These are phyloP conservation scores for Diaporthe velutina DNA, from an alignment of 2,329 filamentous ascomycete genomes.

Conservation along the genomic window DNA sequence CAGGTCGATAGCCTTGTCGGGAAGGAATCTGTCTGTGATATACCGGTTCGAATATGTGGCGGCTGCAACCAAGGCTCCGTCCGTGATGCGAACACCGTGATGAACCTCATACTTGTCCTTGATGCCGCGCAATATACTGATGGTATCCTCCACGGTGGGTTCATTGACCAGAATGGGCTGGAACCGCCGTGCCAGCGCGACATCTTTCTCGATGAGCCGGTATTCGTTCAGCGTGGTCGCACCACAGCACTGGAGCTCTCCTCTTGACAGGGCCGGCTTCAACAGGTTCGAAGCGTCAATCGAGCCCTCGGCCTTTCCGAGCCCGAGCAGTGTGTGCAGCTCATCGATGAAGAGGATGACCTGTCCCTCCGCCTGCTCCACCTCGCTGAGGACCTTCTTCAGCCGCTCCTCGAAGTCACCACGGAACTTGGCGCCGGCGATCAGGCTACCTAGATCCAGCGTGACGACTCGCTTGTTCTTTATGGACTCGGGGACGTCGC, in stretches of 20 bases:
- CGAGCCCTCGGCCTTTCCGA: constrained; percentile 95
- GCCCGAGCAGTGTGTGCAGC: constrained; percentile 88
- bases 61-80: constrained; percentile 90
- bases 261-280: constrained; percentile 92
- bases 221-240: constrained; percentile 96
- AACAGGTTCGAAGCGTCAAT: constrained; percentile 96
- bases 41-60: constrained; percentile 95
- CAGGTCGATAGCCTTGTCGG: constrained; percentile 96
- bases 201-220: constrained; percentile 94
- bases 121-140: constrained; percentile 95
- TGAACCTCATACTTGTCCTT: constrained; percentile 98
- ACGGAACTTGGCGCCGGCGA: constrained; percentile 94
- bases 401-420: constrained; percentile 96
- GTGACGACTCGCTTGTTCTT: constrained; percentile 93
- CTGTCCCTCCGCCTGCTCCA: constrained; percentile 87
- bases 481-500: constrained; percentile 95
- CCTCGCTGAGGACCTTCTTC: constrained; percentile 91
- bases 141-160: constrained; percentile 90
- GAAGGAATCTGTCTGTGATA: constrained; percentile 94
- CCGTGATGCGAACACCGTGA: constrained; percentile 94
- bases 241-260: constrained; percentile 94
- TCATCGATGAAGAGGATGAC: constrained; percentile 98
- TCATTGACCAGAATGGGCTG: constrained; percentile 96
- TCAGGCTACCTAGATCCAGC: constrained; percentile 90
- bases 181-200: constrained; percentile 90